Conservation (phyloP, 2,329 filamentous ascomycete species). For the Claviceps sp. region DNA sequence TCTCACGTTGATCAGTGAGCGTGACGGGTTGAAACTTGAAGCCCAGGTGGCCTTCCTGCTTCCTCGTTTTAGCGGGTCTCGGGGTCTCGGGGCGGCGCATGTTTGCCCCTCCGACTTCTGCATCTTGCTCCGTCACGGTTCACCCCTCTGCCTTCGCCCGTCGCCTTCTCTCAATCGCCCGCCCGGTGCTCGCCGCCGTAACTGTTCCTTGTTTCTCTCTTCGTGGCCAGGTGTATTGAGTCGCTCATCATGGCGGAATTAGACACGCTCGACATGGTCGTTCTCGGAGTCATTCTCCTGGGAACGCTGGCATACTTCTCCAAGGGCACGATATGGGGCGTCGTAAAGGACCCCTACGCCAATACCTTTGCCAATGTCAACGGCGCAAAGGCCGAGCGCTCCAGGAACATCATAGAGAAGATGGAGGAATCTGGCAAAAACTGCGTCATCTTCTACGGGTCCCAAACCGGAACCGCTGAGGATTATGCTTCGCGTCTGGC, state of each 20-base stretch:
- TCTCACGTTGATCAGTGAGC: too few species aligned
- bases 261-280: conserved; percentile 87
- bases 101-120: too few species aligned
- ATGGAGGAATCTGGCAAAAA: conserved; percentile 94
- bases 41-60: too few species aligned
- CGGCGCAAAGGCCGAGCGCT: conserved; percentile 65
- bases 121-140: too few species aligned
- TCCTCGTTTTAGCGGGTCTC: too few species aligned
- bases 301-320: conserved; percentile 94
- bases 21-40: too few species aligned
- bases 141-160: neutral
- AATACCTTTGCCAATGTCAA: conserved; percentile 56
- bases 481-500: conserved; percentile 93
- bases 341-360: conserved; percentile 80
- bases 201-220: neutral
- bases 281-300: conserved; percentile 72
- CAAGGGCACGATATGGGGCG: conserved; percentile 87
- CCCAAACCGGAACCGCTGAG: conserved; percentile 94
- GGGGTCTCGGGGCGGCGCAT: too few species aligned
- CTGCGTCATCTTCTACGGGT: conserved; percentile 96
- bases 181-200: neutral
- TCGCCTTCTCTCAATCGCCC: neutral
- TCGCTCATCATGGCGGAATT: conserved; percentile 67
- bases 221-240: neutral
- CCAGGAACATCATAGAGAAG: conserved; percentile 86